These are phyloP conservation scores for Cicer yamashitae DNA, from an alignment of 306 rosid genomes.

Conservation along the genomic window DNA sequence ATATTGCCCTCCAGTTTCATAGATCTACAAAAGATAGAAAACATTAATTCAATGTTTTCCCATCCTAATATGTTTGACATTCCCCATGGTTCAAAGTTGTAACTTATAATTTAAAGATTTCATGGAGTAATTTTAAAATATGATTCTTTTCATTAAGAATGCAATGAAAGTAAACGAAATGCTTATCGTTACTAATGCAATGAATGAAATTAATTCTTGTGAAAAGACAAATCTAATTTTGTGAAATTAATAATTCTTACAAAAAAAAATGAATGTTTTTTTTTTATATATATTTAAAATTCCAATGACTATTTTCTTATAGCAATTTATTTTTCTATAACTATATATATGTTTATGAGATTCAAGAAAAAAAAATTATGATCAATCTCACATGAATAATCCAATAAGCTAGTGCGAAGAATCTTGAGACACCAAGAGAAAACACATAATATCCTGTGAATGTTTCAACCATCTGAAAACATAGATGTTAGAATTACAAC, in stretches of 20 bases:
- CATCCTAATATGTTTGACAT: not conserved
- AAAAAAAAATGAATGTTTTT: not conserved
- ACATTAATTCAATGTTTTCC: not conserved
- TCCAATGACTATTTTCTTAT: not conserved
- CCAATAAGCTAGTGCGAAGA: constrained; percentile 77
- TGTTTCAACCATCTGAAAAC: constrained; percentile 77
- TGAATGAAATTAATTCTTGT: too few relatives aligned
- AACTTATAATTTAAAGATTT: too few relatives aligned
- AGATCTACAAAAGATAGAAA: constrained; percentile 52
- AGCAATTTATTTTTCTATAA: not conserved
- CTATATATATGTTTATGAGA: not conserved
- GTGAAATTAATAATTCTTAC: not conserved
- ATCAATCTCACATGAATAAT: constrained; percentile 58
- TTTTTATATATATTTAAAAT: constrained; percentile 6
- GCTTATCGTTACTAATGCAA: too few relatives aligned
- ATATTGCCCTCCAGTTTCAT: constrained; percentile 60
- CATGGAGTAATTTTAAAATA: not conserved
- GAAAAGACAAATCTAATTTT: not conserved
- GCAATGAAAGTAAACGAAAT: too few relatives aligned
- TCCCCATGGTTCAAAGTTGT: not conserved
- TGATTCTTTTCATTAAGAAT: too few relatives aligned
- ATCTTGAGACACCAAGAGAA: constrained; percentile 88
- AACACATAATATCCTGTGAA: constrained; percentile 86
- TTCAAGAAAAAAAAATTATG: not conserved
- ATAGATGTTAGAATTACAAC: constrained; percentile 19